Evolutionary conservation across 176 grass and related monocot genomes (phyloP), one percentile per base, ranked within the genome.

Genomic region (Saccharum officinarum): DNA sequence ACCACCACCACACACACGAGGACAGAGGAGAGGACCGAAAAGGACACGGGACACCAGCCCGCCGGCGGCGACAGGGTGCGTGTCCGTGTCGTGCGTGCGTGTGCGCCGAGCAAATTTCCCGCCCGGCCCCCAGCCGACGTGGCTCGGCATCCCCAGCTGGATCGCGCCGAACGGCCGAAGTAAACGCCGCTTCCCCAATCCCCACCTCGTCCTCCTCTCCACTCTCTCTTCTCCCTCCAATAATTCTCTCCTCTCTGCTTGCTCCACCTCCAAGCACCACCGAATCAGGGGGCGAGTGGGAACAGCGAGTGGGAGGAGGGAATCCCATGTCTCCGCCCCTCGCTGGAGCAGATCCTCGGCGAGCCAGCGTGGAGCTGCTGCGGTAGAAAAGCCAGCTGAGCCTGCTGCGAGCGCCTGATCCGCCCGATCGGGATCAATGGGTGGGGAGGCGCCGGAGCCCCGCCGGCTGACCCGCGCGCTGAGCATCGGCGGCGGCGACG

Each of bases 381-480:
- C 26, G n/a, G n/a, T 80, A 75, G 57, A 15, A 42, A 42, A 62
- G 10, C 55, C 10, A 73, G 55, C 40, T 33, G 18, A 45, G 86
- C 16, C 13, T 28, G 47, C 13, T 28, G 47, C 16, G 73, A 20
- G 47, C 73, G 54, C 47, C 63, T 77, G 74, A 83, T 39, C 66
- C 20, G 13, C 22, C 22, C 8, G 68, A 77, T 23, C 84, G 13
- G 15, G 73, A 67, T 33, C 77, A 54, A 92, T 92, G 92, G 87
- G 89, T 10, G 90, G 89, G 71, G 86, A 87, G 86, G 86, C 25
- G 68, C 86, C 89, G 57, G 91, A 89, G 87, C 59, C 61, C 41
- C 33, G 52, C 41, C 80, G 71, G 30, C 73, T 90, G 20, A 80
- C 67, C 73, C 87, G 82, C 55, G 71, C 62, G 81, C 75, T 85